Evolutionary conservation across 2,329 filamentous ascomycete genomes (phyloP).

Genomic region (Pseudogymnoascus sp.): DNA sequence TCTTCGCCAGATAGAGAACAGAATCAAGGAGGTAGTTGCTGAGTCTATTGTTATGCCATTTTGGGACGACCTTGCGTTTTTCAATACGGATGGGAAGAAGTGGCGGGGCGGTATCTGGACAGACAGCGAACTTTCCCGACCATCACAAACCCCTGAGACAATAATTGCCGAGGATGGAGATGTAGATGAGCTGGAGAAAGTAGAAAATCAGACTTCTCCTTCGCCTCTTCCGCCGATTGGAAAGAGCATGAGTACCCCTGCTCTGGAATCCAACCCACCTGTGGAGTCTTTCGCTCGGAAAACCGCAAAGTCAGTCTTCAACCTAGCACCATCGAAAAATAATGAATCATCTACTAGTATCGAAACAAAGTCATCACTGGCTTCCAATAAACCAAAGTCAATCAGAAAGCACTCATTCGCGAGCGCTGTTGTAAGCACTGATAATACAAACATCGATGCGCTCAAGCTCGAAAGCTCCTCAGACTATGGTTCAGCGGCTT

Average conservation of each 20-base stretch:
- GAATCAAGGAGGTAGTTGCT: constrained; percentile 86
- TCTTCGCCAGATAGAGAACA: constrained; percentile 83
- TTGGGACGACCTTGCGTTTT: constrained; percentile 94
- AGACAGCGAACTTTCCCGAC: constrained; percentile 35
- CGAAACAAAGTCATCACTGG: constrained; percentile 35
- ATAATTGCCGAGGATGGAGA: constrained; percentile 38
- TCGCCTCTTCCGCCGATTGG: constrained; percentile 39
- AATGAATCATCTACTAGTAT: constrained; percentile 41
- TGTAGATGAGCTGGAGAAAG: constrained; percentile 33
- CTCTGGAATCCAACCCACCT: constrained; percentile 33
- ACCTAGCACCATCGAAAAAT: constrained; percentile 22
- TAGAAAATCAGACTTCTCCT: constrained; percentile 26
- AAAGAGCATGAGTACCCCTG: constrained; percentile 45
- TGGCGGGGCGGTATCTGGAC: constrained; percentile 81
- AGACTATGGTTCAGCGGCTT: constrained; percentile 50
- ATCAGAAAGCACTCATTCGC: constrained; percentile 56
- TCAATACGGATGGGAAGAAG: constrained; percentile 65
- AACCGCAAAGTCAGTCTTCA: constrained; percentile 25
- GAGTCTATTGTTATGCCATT: constrained; percentile 88
- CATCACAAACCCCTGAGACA: constrained; percentile 29
- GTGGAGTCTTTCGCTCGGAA: constrained; percentile 39
- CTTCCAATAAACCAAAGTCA: constrained; percentile 41
- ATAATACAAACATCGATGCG: constrained; percentile 57
- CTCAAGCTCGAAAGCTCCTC: constrained; percentile 46
- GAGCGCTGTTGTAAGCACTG: constrained; percentile 53